Base-by-base conservation (phyloP, 2,329 filamentous ascomycete genomes). In the Hirsutella minnesotensis region DNA sequence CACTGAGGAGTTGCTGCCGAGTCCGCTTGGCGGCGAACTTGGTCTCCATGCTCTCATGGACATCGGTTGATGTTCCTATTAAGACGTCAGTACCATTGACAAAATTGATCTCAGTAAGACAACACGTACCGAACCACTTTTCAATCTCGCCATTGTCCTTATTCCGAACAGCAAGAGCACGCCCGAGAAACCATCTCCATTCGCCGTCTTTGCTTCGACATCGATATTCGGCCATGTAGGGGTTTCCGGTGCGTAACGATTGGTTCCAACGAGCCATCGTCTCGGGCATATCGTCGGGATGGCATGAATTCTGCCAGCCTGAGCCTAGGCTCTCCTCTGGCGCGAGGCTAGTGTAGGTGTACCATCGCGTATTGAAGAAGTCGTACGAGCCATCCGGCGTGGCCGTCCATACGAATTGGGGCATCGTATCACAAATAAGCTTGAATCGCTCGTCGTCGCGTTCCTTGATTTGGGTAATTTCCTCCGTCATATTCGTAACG, bases 341-440 rank as follows among this genome's bases (percentile, higher is more conserved):
- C 0, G 69, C 71, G 20, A 87, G 60, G 0, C 85, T 82, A 0
- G 85, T 89, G 52, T 85, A 89, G n/a, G 77, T 73, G 53, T 85
- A 86, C 82, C 84, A 90, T n/a, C 80, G 68, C 38, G 77, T 74
- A 45, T 83, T 85, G 59, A 81, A 89, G 61, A 86, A 89, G 52
- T 89, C 83, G 50, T 77, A 71, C 21, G 65, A 51, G 0, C 85
- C 84, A 15, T 82, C 73, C 0, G 81, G 70, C 0, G 64, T 77
- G 0, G 83, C 76, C 0, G 82, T 87, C 83, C 84, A 90, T 5
- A 89, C 79, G 61, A 82, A 65, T 52, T 81, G 77, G 2, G 78
- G 77, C 72, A 82, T 80, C 18, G 74, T 81, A 49, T 89, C 84
- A 49, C 82, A 85, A 39, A 89, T 87, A 7, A 81, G 68, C 53